A percentile compares a stretch with the other conserved stretches of the same genome.
These are phyloP conservation scores for Suillus fuscotomentosus DNA, from an alignment of 768 basidiomycete species.

Conservation along the genomic window DNA sequence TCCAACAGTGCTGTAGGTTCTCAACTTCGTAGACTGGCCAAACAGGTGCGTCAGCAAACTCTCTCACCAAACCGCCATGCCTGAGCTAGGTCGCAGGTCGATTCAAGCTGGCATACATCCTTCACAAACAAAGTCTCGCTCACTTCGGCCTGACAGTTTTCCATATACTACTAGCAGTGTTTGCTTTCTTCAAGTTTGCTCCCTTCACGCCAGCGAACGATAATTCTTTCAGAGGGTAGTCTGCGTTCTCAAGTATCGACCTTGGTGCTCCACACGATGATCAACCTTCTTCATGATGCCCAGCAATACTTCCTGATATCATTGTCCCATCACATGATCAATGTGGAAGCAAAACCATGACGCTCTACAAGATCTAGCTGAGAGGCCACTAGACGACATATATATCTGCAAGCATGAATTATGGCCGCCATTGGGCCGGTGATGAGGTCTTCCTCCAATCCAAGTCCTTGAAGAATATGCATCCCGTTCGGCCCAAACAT, in stretches of 20 bases:
- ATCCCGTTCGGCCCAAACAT: constrained; percentile 28
- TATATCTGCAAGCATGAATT: constrained; percentile 21
- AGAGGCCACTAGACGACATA: constrained; percentile 18
- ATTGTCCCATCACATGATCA: constrained; percentile 26
- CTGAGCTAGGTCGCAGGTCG: constrained; percentile 19
- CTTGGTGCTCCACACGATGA: too few species aligned
- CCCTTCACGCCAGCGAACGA: too few species aligned
- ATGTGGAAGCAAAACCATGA: constrained; percentile 25
- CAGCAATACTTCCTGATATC: constrained; percentile 27
- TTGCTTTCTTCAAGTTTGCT: too few species aligned
- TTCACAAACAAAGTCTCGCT: too few species aligned
- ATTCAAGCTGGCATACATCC: constrained; percentile 9
- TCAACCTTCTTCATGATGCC: too few species aligned
- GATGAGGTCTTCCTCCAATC: constrained; percentile 20
- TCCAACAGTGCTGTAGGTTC: constrained; percentile 24
- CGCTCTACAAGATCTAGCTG: constrained; percentile 26
- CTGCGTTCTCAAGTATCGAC: too few species aligned
- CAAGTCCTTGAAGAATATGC: constrained; percentile 25
- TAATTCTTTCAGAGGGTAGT: too few species aligned
- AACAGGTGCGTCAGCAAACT: constrained; percentile 14
- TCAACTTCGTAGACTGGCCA: constrained; percentile 28
- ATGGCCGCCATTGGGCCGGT: constrained; percentile 18
- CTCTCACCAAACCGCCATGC: constrained; percentile 29
- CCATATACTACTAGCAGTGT: too few species aligned
- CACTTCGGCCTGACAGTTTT: too few species aligned